Conservation (phyloP, 768 basidiomycete species). For the Tylopilus balloui region DNA sequence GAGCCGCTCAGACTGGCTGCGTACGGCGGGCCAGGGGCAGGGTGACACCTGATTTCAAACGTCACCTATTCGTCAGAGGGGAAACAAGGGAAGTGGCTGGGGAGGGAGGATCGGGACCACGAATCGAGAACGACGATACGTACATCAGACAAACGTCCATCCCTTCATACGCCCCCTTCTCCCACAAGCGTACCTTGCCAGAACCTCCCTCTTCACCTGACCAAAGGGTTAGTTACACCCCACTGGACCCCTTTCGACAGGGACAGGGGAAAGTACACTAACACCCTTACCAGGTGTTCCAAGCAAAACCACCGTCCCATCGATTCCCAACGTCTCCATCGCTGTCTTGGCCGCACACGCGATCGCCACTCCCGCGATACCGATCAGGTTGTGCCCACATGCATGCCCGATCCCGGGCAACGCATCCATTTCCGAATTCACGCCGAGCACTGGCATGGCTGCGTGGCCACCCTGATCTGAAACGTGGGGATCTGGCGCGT, state of each 20-base stretch:
- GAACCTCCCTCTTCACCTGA: conserved; percentile 53
- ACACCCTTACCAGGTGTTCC: conserved; percentile 65
- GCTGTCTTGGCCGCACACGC: conserved; percentile 62
- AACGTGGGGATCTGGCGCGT: too few relatives aligned
- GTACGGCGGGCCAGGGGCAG: conserved; percentile 67
- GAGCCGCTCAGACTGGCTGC: conserved; percentile 60
- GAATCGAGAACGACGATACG: conserved; percentile 12
- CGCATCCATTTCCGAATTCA: conserved; percentile 80
- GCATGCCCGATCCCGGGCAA: conserved; percentile 59
- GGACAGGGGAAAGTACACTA: neutral
- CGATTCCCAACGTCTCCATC: conserved; percentile 54
- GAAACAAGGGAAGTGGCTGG: neutral
- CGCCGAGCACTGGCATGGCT: conserved; percentile 39
- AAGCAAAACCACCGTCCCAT: conserved; percentile 63
- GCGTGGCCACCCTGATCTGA: neutral
- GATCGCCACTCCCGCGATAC: conserved; percentile 66
- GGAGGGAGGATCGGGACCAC: neutral
- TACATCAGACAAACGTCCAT: conserved; percentile 77
- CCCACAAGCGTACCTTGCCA: conserved; percentile 65
- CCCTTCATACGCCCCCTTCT: conserved; percentile 66
- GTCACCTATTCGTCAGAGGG: neutral
- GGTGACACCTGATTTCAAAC: conserved; percentile 64
- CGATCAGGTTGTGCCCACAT: conserved; percentile 81
- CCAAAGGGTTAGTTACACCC: neutral
- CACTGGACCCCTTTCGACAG: neutral